Conservation (phyloP, 768 basidiomycete species). For the Mrakia hoshinonis region DNA sequence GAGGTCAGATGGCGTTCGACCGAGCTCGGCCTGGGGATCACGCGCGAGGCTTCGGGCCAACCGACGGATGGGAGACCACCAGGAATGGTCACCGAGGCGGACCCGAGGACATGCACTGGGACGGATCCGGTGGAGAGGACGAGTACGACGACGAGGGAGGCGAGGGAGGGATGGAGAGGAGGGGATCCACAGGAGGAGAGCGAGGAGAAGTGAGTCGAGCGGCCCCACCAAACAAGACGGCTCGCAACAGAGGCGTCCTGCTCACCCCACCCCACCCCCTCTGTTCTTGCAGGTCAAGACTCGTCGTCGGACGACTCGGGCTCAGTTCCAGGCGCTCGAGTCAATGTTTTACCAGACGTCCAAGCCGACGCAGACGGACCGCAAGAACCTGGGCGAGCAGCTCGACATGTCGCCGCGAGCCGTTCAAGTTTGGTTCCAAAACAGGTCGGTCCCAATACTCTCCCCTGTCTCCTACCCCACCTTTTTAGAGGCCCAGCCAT, state of each 20-base stretch:
- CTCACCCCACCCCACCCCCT: background rate
- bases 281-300: slow-evolving; percentile 65
- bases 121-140: background rate
- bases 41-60: background rate
- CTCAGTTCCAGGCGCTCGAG: slow-evolving; percentile 84
- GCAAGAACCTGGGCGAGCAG: slow-evolving; percentile 70
- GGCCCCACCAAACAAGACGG: too few relatives aligned
- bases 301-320: slow-evolving; percentile 74
- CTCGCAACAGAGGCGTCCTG: background rate
- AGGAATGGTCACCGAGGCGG: background rate
- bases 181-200: background rate
- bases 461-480: background rate
- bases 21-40: background rate
- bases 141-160: background rate
- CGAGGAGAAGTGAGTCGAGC: slow-evolving; percentile 1
- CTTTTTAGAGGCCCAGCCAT: too few relatives aligned
- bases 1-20: background rate
- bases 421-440: slow-evolving; percentile 89
- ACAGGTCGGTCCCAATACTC: slow-evolving; percentile 49
- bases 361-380: slow-evolving; percentile 68
- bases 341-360: slow-evolving; percentile 75
- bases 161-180: background rate
- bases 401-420: slow-evolving; percentile 87
- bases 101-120: background rate
- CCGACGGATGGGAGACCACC: background rate